Conservation (phyloP, 192 early-diverging fungal species). For the Coemansia sp. region DNA sequence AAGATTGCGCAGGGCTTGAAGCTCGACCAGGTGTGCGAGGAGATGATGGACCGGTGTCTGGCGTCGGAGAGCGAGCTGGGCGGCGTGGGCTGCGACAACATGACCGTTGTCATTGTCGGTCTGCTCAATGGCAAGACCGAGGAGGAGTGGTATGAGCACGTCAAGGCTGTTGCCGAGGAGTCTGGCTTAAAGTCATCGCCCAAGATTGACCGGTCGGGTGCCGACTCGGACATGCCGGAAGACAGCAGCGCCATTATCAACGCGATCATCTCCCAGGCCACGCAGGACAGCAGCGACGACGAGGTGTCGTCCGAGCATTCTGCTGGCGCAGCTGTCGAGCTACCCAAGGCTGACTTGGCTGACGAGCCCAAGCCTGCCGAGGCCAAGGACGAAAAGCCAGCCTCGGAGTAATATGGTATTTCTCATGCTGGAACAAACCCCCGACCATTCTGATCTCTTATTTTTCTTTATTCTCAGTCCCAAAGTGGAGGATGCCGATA, state of each 20-base stretch:
- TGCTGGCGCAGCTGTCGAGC: constrained; percentile 2
- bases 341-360: constrained; percentile 7
- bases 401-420: constrained; percentile 1
- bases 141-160: constrained; percentile 72
- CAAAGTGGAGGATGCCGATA: not conserved
- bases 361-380: constrained; percentile 15
- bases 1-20: constrained; percentile 63
- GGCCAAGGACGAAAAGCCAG: constrained; percentile 10
- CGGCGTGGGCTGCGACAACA: constrained; percentile 98
- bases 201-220: constrained; percentile 31
- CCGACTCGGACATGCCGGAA: constrained; percentile 22
- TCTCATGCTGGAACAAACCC: not conserved
- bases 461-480: constrained; percentile 4
- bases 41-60: constrained; percentile 89
- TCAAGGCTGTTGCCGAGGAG: constrained; percentile 52
- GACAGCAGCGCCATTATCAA: constrained; percentile 34
- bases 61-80: constrained; percentile 84
- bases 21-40: constrained; percentile 76
- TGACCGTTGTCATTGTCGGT: constrained; percentile 93
- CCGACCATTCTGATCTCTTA: not conserved
- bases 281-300: constrained; percentile 18
- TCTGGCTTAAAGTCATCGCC: constrained; percentile 44
- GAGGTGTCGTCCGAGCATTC: constrained; percentile 11
- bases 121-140: constrained; percentile 75
- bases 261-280: constrained; percentile 32